Conservation (phyloP, 768 basidiomycete species). For the Dioszegia aurantiaca region DNA sequence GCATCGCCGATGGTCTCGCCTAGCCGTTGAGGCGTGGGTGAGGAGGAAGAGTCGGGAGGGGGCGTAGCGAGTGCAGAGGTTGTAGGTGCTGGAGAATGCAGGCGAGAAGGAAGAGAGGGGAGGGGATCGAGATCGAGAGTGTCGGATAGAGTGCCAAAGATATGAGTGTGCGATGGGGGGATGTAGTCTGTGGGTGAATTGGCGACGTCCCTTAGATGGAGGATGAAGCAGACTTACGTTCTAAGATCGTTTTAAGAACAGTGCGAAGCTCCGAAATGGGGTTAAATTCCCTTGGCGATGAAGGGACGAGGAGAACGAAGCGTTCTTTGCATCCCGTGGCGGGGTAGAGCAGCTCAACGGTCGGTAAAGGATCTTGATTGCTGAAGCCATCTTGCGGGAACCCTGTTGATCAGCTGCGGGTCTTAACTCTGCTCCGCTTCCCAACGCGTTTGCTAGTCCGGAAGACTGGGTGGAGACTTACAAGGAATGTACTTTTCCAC, state of each 20-base stretch:
- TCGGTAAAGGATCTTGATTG: conserved; percentile 36
- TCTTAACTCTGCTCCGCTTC: too few species aligned
- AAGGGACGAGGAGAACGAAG: conserved; percentile 40
- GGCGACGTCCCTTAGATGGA: conserved; percentile 3
- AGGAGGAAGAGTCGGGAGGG: conserved; percentile 17
- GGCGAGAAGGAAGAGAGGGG: conserved; percentile 20
- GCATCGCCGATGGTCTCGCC: conserved; percentile 44
- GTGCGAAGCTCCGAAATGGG: conserved; percentile 45
- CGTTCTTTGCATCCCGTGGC: conserved; percentile 46
- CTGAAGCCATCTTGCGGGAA: conserved; percentile 48
- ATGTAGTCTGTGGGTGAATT: conserved; percentile 39
- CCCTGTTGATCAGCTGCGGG: conserved; percentile 33
- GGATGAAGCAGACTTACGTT: conserved; percentile 29
- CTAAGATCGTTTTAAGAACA: conserved; percentile 38
- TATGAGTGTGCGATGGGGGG: conserved; percentile 37
- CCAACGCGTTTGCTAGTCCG: too few species aligned
- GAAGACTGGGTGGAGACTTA: conserved; percentile 26
- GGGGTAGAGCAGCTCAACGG: conserved; percentile 45
- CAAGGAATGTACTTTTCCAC: conserved; percentile 42
- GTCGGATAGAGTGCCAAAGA: conserved; percentile 39
- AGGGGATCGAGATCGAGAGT: conserved; percentile 22
- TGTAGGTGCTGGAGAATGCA: conserved; percentile 29
- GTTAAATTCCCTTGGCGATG: conserved; percentile 37
- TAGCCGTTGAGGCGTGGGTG: background rate
- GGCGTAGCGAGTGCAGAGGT: conserved; percentile 22